These are phyloP conservation scores for Colletotrichum sp. DNA, from an alignment of 2,329 filamentous ascomycete species.

Conservation along the genomic window DNA sequence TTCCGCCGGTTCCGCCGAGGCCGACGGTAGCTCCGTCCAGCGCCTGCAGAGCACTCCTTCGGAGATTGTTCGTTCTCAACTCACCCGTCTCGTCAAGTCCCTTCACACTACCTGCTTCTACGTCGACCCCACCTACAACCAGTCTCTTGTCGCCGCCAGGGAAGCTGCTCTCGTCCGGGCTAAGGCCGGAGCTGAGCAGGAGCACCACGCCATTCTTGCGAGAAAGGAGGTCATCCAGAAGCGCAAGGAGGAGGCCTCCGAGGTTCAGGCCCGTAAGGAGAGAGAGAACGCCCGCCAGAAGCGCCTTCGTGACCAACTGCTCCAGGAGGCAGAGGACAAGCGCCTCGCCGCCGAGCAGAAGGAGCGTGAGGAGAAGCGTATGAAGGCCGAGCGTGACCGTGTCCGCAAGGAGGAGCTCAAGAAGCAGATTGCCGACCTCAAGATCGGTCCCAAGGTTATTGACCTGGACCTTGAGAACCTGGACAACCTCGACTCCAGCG, in stretches of 20 bases:
- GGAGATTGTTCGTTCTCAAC: constrained; percentile 94
- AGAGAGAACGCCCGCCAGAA: constrained; percentile 92
- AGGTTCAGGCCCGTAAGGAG: constrained; percentile 85
- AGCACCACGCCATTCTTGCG: constrained; percentile 83
- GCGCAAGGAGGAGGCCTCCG: constrained; percentile 95
- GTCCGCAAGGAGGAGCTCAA: constrained; percentile 93
- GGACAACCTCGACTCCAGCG: constrained; percentile 85
- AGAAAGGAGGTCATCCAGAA: constrained; percentile 93
- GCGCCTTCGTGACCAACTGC: constrained; percentile 82
- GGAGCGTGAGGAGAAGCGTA: constrained; percentile 84
- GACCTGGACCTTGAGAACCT: constrained; percentile 82
- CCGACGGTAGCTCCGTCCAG: constrained; percentile 84
- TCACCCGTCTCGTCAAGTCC: constrained; percentile 88
- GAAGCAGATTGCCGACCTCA: constrained; percentile 89
- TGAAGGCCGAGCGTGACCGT: constrained; percentile 86
- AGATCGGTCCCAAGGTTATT: constrained; percentile 79
- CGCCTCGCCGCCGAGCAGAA: constrained; percentile 91
- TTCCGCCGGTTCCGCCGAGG: constrained; percentile 84
- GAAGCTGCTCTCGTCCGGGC: constrained; percentile 82
- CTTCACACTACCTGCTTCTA: constrained; percentile 95
- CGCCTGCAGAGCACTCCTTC: constrained; percentile 96
- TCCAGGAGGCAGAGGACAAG: constrained; percentile 88
- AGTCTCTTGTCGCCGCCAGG: constrained; percentile 79
- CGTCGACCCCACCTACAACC: constrained; percentile 88
- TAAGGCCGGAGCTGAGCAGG: constrained; percentile 86